Percentiles rank a stretch among this genome's conserved stretches.
These are phyloP conservation scores for Urostyla sp. DNA, from an alignment of 73 alveolate genomes.

Conservation along the genomic window DNA sequence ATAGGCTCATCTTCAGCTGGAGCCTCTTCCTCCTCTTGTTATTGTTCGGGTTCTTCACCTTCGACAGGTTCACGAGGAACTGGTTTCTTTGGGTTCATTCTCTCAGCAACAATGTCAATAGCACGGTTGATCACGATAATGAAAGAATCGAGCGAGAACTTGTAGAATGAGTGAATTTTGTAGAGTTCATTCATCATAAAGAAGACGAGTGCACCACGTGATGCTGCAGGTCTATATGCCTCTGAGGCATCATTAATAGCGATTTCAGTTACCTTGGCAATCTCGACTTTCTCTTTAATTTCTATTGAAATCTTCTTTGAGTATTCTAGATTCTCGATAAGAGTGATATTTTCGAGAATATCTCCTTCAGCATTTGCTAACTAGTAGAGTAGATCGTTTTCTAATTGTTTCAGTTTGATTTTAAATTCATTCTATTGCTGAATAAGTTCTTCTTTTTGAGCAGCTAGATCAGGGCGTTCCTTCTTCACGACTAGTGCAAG, in stretches of 20 bases:
- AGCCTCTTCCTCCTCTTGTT: slow-evolving; percentile 93
- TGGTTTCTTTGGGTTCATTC: slow-evolving; percentile 72
- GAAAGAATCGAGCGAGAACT: slow-evolving; percentile 96
- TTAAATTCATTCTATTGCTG: slow-evolving; percentile 99
- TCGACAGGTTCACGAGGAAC: slow-evolving; percentile 70
- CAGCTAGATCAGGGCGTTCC: slow-evolving; percentile 99
- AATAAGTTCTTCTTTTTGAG: slow-evolving; percentile 97
- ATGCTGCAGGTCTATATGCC: slow-evolving; percentile 98
- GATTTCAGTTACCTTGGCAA: slow-evolving; percentile 97
- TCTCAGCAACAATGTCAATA: slow-evolving; percentile 88
- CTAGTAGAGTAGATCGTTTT: slow-evolving; percentile 86
- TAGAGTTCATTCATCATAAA: slow-evolving; percentile 98
- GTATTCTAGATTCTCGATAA: slow-evolving; percentile 98
- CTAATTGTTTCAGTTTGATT: slow-evolving; percentile 94
- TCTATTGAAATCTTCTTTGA: slow-evolving; percentile 97
- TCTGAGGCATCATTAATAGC: slow-evolving; percentile 97
- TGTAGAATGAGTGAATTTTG: slow-evolving; percentile 99
- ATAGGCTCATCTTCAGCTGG: slow-evolving; percentile 81
- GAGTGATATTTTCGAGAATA: slow-evolving; percentile 96
- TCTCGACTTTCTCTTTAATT: slow-evolving; percentile 96
- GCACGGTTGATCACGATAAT: slow-evolving; percentile 97
- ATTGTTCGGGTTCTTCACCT: slow-evolving; percentile 85
- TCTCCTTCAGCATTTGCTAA: slow-evolving; percentile 95
- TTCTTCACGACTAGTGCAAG: slow-evolving; percentile 97
- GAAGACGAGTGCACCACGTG: slow-evolving; percentile 98